A percentile compares a stretch with the other conserved stretches of the same genome.
Conservation (phyloP, 2,329 filamentous ascomycete species). For the Penicillium sp. region DNA sequence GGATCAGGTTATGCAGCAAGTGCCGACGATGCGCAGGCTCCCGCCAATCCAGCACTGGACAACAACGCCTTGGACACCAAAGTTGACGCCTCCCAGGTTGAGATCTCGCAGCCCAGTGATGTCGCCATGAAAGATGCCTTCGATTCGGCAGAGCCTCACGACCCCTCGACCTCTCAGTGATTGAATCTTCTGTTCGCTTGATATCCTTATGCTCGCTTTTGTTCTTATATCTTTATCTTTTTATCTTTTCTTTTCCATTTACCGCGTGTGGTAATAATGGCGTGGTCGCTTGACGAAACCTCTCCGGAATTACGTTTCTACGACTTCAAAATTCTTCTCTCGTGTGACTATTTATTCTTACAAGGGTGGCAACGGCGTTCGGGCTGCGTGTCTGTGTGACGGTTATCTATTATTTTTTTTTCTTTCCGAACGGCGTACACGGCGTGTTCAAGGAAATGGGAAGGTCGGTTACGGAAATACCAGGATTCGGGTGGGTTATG, state of each 20-base stretch:
- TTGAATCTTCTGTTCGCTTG: background rate
- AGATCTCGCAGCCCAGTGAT: constrained; percentile 24
- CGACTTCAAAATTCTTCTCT: constrained; percentile 25
- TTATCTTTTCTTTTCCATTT: constrained; percentile 17
- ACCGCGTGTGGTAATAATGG: constrained; percentile 9
- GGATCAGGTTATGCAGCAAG: constrained; percentile 10
- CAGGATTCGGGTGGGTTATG: constrained; percentile 13
- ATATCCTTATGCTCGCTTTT: background rate
- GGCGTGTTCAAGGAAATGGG: constrained; percentile 15
- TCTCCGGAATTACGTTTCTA: constrained; percentile 22
- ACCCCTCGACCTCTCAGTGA: constrained; percentile 30
- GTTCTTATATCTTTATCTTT: constrained; percentile 10
- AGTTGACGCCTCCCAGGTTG: constrained; percentile 17
- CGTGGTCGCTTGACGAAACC: constrained; percentile 13
- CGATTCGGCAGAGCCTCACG: constrained; percentile 28
- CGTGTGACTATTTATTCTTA: constrained; percentile 19
- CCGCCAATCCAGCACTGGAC: constrained; percentile 16
- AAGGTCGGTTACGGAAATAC: constrained; percentile 20
- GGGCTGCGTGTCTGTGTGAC: constrained; percentile 12
- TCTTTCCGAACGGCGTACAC: constrained; percentile 16
- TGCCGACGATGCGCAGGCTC: constrained; percentile 8
- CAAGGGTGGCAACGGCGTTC: constrained; percentile 20
- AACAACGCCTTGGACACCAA: constrained; percentile 7
- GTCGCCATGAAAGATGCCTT: constrained; percentile 34
- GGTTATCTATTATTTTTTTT: constrained; percentile 10